Evolutionary conservation across 495 filamentous ascomycete genomes (phyloP), one percentile per base, ranked within the genome.

Genomic region (Penicillium coffeae): DNA sequence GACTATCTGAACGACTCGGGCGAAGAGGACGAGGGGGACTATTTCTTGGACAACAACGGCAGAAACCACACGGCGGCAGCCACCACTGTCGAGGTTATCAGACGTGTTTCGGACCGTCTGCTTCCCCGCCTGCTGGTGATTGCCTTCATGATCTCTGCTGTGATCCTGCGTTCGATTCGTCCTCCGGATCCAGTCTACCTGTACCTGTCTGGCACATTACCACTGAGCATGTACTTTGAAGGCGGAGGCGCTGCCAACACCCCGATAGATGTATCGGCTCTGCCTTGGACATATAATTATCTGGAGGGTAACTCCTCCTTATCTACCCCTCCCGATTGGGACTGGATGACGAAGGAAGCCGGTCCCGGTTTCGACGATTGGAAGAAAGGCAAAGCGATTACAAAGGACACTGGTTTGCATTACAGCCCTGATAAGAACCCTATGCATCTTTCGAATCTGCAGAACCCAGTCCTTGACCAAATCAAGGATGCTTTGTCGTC

Each of bases 361-460:
- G 49, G 54, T 1, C 52, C 53, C 2, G 68, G 68, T 0, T 71
- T 71, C 30, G 55, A 54, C n/a, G 68, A 71, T 44, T 71, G 42
- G 42, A 45, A 45, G 42, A 15, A 30, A 30, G 25, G 25, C 10
- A 30, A 10, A 4, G 25, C 4, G 25, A 10, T 30, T 30, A 22
- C 10, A 25, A 35, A 36, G 13, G 41, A 7, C 8, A 43, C 32
- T 21, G 30, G 34, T 1, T 21, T 59, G 1, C 66, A 74, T 51
- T 78, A 78, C 48, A 60, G 62, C 21, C 59, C 69, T 8, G 51
- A 55, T 0, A 50, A 50, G 12, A 72, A 74, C 38, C 74, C 75
- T 1, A 47, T 78, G 38, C 70, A 71, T 36, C 63, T 77, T 18
- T 73, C 72, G 14, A 78, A 78, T 42, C 56, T 76, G 8, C 45